Base-by-base conservation (phyloP, 768 basidiomycete species). In the Chalciporus chontae region DNA sequence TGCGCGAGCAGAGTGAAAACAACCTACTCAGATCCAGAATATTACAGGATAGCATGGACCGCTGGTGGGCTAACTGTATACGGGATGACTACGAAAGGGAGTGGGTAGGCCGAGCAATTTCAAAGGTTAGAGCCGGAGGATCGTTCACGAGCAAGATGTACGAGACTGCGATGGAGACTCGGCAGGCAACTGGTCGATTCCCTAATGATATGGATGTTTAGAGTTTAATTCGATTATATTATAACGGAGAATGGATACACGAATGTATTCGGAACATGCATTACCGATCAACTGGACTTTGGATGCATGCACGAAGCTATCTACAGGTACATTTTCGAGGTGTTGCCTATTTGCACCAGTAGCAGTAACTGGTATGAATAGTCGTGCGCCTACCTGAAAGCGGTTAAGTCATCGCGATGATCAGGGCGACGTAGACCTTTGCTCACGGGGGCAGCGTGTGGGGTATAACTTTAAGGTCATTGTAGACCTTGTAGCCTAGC, bases 41-140 rank as follows among this genome's bases (percentile, higher is more conserved):
- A 10, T 69, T 87, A 43, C 62, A 66, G 43, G 66, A 68, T 54
- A 88, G 87, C 62, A 87, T 88, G 85, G 87, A 87, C 53, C 70
- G 73, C 49, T 90, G 84, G 83, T 88, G 87, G 87, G 79, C 80
- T 17, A 85, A 85, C 58, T 89, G 86, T 61, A 68, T 87, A 44
- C 73, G 87, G 52, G 74, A 83, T 54, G 73, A 76, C n/a, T 67
- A 71, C 51, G 83, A 85, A 53, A 72, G 85, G 54, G 60, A 66
- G 21, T 83, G 78, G 76, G 72, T 88, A 34, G 69, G 72, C 26
- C 65, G 60, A n/a, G 53, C 76, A 45, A 78, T 87, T 27, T 49
- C 55, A 44, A 75, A 72, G 45, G 83, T 80, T 36, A 77, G 86
- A 45, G 52, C 58, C 26, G 71, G 65, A 17, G 60, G 64, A 17